phyloP scores from a whole-genome alignment of 2,329 filamentous ascomycete species.

The Talaromyces funiculosus region DNA sequence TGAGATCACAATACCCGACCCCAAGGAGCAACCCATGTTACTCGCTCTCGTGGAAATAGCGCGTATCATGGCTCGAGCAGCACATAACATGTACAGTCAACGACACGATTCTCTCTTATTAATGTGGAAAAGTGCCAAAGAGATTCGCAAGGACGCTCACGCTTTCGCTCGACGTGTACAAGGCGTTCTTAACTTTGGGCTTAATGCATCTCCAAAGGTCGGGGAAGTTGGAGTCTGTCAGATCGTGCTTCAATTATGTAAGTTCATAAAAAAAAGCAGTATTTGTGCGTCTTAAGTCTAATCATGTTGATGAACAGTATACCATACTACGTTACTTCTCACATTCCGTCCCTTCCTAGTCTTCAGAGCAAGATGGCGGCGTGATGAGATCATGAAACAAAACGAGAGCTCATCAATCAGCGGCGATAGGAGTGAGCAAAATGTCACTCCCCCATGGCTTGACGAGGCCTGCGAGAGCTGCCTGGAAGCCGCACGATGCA shows the following conservation, averaged over 20 bases:
- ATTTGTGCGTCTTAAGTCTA: neutral
- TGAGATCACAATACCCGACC: constrained; percentile 33
- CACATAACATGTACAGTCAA: constrained; percentile 38
- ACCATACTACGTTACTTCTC: constrained; percentile 40
- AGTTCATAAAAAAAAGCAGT: constrained; percentile 20
- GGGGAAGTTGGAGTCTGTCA: constrained; percentile 39
- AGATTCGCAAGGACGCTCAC: constrained; percentile 28
- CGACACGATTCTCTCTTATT: constrained; percentile 36
- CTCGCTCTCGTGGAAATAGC: constrained; percentile 33
- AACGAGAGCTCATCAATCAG: constrained; percentile 14
- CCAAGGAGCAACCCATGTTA: constrained; percentile 35
- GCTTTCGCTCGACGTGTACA: constrained; percentile 23
- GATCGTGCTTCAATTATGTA: constrained; percentile 37
- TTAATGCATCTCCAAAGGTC: constrained; percentile 32
- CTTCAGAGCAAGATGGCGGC: constrained; percentile 38
- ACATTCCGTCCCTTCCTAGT: constrained; percentile 44
- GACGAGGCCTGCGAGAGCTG: constrained; percentile 42
- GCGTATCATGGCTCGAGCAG: constrained; percentile 38
- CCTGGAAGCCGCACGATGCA: constrained; percentile 37
- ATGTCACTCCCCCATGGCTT: constrained; percentile 34
- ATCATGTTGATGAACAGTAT: constrained; percentile 27
- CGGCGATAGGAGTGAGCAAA: constrained; percentile 17
- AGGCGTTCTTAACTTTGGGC: constrained; percentile 27
- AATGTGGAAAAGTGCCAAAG: constrained; percentile 33
- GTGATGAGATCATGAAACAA: constrained; percentile 20